These are phyloP conservation scores for Blastomyces gilchristii DNA, from an alignment of 2,329 filamentous ascomycete genomes.

Conservation along the genomic window DNA sequence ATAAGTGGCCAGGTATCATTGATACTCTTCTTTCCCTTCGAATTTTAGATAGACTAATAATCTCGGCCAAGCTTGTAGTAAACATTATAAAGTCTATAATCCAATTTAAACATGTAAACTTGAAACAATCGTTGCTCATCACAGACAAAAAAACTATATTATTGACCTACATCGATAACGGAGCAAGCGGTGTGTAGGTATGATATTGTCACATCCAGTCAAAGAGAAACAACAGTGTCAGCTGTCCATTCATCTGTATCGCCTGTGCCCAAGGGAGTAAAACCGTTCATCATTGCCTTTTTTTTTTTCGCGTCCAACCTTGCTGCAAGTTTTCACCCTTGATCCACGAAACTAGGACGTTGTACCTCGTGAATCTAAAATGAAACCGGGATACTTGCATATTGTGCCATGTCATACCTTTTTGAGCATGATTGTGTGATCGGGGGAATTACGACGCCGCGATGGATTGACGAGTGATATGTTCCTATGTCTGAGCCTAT, in stretches of 20 bases:
- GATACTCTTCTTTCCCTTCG: not conserved
- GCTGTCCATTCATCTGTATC: not conserved
- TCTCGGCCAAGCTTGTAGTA: not conserved
- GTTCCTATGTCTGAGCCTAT: not conserved
- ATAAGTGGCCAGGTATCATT: not conserved
- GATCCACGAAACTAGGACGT: not conserved
- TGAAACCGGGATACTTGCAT: not conserved
- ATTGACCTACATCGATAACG: not conserved
- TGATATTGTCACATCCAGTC: not conserved
- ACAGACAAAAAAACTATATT: not conserved
- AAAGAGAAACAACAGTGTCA: not conserved
- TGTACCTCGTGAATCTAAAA: not conserved
- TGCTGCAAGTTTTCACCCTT: not conserved
- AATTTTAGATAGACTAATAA: not conserved
- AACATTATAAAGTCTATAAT: not conserved
- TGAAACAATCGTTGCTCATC: not conserved
- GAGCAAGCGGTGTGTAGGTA: not conserved
- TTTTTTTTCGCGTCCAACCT: not conserved
- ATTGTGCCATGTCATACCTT: not conserved
- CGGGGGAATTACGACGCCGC: not conserved
- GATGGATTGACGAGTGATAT: not conserved
- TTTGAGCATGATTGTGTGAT: not conserved
- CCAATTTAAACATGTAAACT: not conserved
- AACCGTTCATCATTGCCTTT: not conserved
- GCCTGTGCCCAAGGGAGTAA: not conserved